These are phyloP conservation scores for Nicotiana tabacum DNA, from an alignment of 257 asterid species.

Conservation along the genomic window DNA sequence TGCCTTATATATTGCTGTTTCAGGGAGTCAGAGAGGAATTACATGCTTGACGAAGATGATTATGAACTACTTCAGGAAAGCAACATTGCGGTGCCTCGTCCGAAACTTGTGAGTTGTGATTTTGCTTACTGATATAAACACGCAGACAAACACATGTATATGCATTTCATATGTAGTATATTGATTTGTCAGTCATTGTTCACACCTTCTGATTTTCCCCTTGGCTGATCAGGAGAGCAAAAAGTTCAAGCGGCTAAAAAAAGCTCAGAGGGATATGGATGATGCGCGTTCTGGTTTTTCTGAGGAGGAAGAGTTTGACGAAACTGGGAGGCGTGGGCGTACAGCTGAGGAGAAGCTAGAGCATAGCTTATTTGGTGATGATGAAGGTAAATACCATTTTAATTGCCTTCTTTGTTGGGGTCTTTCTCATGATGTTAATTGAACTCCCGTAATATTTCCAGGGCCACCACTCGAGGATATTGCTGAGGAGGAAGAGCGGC, in stretches of 20 bases:
- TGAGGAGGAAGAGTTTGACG: slow-evolving; percentile 72
- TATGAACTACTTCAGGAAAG: slow-evolving; percentile 91
- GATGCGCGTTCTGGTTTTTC: slow-evolving; percentile 75
- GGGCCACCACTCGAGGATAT: slow-evolving; percentile 90
- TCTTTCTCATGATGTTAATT: slow-evolving; percentile 7
- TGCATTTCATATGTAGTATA: not conserved
- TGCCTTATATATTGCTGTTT: not conserved
- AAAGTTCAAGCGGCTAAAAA: slow-evolving; percentile 84
- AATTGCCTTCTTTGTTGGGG: slow-evolving; percentile 3
- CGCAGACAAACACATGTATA: not conserved
- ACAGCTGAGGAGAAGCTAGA: slow-evolving; percentile 81
- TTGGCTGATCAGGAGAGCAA: slow-evolving; percentile 46
- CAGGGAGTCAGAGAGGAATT: slow-evolving; percentile 72
- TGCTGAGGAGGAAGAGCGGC: slow-evolving; percentile 77
- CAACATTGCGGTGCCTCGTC: slow-evolving; percentile 82
- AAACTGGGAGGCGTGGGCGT: slow-evolving; percentile 61
- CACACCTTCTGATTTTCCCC: slow-evolving; percentile 1
- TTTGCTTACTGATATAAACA: slow-evolving; percentile 11
- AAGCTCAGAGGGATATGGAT: slow-evolving; percentile 68
- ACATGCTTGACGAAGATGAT: slow-evolving; percentile 83
- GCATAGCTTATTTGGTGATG: slow-evolving; percentile 75
- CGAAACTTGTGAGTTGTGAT: slow-evolving; percentile 41
- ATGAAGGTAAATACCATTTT: slow-evolving; percentile 51
- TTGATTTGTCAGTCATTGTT: not conserved
- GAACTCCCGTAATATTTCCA: slow-evolving; percentile 18